A percentile compares a stretch with the other conserved stretches of the same genome.
phyloP scores from a whole-genome alignment of 75 land plant species.

The Ceratopteris richardii region DNA sequence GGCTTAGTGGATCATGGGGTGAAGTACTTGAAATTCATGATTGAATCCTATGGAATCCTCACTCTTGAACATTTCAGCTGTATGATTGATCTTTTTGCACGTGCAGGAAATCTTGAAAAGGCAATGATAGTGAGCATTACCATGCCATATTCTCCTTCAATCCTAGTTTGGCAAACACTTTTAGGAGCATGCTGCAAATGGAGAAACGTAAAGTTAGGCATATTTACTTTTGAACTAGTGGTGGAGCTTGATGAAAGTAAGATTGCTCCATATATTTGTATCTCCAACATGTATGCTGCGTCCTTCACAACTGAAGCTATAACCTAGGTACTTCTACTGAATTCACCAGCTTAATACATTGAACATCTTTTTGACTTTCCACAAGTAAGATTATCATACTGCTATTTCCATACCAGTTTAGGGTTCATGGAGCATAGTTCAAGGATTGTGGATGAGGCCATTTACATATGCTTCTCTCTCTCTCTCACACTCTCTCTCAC shows the following conservation, averaged over 20 bases:
- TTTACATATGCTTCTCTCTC: too few relatives aligned
- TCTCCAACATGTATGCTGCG: conserved; percentile 31
- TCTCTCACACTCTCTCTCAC: too few relatives aligned
- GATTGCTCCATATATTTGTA: conserved; percentile 37
- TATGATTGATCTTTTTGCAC: conserved; percentile 64
- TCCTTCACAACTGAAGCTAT: too few relatives aligned
- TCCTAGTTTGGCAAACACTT: conserved; percentile 55
- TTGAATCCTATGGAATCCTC: conserved; percentile 18
- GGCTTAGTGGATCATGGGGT: conserved; percentile 41
- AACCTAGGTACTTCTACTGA: too few relatives aligned
- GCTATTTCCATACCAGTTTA: too few relatives aligned
- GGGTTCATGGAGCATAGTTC: too few relatives aligned
- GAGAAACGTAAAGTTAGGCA: conserved; percentile 47
- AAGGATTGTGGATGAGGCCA: too few relatives aligned
- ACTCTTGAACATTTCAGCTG: conserved; percentile 60
- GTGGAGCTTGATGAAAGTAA: conserved; percentile 47
- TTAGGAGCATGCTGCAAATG: conserved; percentile 54
- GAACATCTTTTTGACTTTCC: too few relatives aligned
- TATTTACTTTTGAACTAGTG: conserved; percentile 30
- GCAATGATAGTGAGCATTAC: conserved; percentile 38
- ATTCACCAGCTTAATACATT: too few relatives aligned
- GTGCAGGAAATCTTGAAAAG: conserved; percentile 33
- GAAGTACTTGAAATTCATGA: conserved; percentile 37
- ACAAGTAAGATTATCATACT: too few relatives aligned
- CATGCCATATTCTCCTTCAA: conserved; percentile 60